Base-by-base conservation (phyloP, 2,329 filamentous ascomycete genomes). In the Parafenestella ontariensis region DNA sequence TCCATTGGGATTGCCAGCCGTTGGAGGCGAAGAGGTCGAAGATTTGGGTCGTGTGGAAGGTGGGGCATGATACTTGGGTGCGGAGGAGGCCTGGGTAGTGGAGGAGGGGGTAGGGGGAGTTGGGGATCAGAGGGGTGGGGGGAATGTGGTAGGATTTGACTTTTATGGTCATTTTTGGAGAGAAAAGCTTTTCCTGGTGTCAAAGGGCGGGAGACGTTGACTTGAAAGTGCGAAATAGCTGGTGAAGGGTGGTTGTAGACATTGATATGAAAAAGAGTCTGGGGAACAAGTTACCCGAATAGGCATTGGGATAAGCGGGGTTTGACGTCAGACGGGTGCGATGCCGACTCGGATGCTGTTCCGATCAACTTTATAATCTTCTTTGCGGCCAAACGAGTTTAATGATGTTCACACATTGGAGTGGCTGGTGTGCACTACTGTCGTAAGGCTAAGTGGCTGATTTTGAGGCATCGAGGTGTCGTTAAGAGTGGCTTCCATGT, bases 1-100 rank as follows among this genome's bases (percentile, higher is more conserved):
- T 81, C 84, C 84, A 87, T 54, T 83, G 78, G 0, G 78, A 77
- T 28, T 80, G 64, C 84, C 84, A 86, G 23, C 73, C 79, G 58
- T 86, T 84, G 20, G 62, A 56, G 1, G 70, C 59, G 64, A 84
- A 83, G 15, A 78, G 70, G 48, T 82, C 75, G 69, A 80, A 76
- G 18, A 80, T 70, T 3, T 73, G 58, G 13, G 54, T 55, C 7
- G 75, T 54, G 18, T 61, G 60, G 49, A 72, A 68, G 7, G 62
- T 43, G 2, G 68, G 58, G 15, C 42, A 59, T 48, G 49, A 64
- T 45, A 71, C 59, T 15, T 69, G 49, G 3, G 69, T 53, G 15
- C 67, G 45, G 0, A 82, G 71, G 2, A 82, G 70, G 24, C 76
- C 73, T 1, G 76, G 78, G 62, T 85, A 86, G 69, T 85, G 82